These are phyloP conservation scores for Rhizomucor miehei DNA, from an alignment of 371 early-diverging fungal species.

Conservation along the genomic window DNA sequence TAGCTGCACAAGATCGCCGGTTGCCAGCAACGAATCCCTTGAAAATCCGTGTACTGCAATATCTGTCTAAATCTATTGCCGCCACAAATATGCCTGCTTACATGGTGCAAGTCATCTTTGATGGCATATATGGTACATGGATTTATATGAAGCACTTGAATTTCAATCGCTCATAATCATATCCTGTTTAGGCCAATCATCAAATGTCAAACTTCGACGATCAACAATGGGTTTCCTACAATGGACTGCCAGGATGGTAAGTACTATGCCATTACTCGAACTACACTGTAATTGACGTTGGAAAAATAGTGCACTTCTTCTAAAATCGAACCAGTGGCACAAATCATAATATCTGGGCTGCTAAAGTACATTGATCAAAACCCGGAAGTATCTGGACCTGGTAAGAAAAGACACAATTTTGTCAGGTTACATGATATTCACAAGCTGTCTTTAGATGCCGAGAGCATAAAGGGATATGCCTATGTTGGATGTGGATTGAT, in stretches of 20 bases:
- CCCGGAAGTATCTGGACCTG: constrained; percentile 36
- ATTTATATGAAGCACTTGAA: neutral
- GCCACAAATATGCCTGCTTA: constrained; percentile 67
- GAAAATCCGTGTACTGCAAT: constrained; percentile 64
- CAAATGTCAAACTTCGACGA: constrained; percentile 64
- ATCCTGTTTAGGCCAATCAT: constrained; percentile 41
- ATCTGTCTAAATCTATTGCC: constrained; percentile 57
- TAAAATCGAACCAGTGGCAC: constrained; percentile 64
- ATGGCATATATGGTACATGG: constrained; percentile 68
- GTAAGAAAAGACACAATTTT: constrained; percentile 11
- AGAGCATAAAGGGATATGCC: constrained; percentile 78
- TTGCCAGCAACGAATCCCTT: constrained; percentile 49
- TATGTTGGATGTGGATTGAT: constrained; percentile 81
- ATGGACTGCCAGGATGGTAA: constrained; percentile 83
- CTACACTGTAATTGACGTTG: too few species aligned
- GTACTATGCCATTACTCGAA: too few species aligned
- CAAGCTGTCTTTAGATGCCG: constrained; percentile 41
- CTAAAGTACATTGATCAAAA: constrained; percentile 66
- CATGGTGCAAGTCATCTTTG: constrained; percentile 74
- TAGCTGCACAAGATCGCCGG: constrained; percentile 23
- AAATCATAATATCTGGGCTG: constrained; percentile 70
- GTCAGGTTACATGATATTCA: neutral
- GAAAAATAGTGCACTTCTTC: constrained; percentile 32
- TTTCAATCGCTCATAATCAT: neutral
- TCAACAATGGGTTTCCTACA: constrained; percentile 82